Conservation (phyloP, 441 rosid species). For the Populus hybrid region DNA sequence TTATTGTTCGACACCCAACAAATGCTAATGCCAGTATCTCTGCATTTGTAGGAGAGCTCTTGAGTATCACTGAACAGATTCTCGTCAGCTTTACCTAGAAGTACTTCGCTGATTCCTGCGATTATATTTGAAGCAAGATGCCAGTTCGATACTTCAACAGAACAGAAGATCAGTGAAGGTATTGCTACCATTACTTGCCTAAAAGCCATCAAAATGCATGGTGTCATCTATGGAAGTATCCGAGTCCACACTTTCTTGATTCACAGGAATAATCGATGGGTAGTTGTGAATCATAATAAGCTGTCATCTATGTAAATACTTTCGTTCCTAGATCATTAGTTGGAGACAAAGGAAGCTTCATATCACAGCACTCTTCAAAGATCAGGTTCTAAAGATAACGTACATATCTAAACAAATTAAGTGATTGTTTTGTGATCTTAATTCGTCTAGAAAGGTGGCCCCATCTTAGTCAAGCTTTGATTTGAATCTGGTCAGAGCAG, state of each 20-base stretch:
- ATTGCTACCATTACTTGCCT: not conserved
- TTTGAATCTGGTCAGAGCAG: not conserved
- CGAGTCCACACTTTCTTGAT: too few relatives aligned
- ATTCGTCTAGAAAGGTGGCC: not conserved
- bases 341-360: not conserved
- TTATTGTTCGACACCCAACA: not conserved
- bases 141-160: not conserved
- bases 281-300: too few relatives aligned
- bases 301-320: not conserved
- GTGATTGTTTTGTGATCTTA: too few relatives aligned
- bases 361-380: not conserved
- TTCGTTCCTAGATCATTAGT: not conserved
- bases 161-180: not conserved
- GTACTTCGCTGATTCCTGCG: not conserved
- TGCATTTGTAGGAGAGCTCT: not conserved
- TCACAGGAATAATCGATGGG: too few relatives aligned
- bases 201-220: not conserved
- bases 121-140: not conserved
- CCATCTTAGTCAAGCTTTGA: not conserved
- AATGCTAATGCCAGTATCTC: not conserved
- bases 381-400: not conserved
- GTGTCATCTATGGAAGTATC: too few relatives aligned
- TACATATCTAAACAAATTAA: too few relatives aligned
- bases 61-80: not conserved
- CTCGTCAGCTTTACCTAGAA: too few relatives aligned